A percentile compares a stretch with the other conserved stretches of the same genome.
These are phyloP conservation scores for Ulota crispa DNA, from an alignment of 225 moss, liverwort and hornwort genomes.

Conservation along the genomic window DNA sequence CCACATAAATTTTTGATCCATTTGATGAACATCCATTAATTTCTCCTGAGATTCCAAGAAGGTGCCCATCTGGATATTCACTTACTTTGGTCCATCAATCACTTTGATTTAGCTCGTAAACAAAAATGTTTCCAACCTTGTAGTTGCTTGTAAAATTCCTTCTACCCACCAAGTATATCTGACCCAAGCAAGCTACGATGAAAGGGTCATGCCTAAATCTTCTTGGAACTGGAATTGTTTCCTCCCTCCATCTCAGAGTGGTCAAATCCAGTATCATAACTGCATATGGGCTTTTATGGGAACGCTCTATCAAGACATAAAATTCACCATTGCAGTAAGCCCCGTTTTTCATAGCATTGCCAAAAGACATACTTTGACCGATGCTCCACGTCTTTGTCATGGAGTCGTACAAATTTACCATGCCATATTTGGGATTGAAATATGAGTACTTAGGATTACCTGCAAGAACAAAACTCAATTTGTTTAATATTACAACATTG, in stretches of 20 bases:
- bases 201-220: slow-evolving; percentile 28
- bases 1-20: slow-evolving; percentile 37
- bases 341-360: slow-evolving; percentile 24
- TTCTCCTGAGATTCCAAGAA: slow-evolving; percentile 23
- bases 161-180: slow-evolving; percentile 39
- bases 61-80: slow-evolving; percentile 13
- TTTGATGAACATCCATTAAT: slow-evolving; percentile 32
- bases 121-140: slow-evolving; percentile 27
- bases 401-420: slow-evolving; percentile 39
- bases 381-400: slow-evolving; percentile 26
- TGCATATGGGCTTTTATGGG: not conserved
- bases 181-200: slow-evolving; percentile 33
- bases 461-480: slow-evolving; percentile 17
- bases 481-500: not conserved
- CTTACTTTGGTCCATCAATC: slow-evolving; percentile 39
- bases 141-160: not conserved
- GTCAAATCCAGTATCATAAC: slow-evolving; percentile 33
- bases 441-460: slow-evolving; percentile 14
- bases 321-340: slow-evolving; percentile 31
- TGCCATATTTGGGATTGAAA: slow-evolving; percentile 16
- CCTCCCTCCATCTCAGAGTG: slow-evolving; percentile 32
- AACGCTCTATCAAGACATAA: slow-evolving; percentile 23
- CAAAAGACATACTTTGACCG: slow-evolving; percentile 22
- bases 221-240: slow-evolving; percentile 19
- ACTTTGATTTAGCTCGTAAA: slow-evolving; percentile 35